phyloP scores from a whole-genome alignment of 2,329 filamentous ascomycete species.

The Trichoderma simmonsii region DNA sequence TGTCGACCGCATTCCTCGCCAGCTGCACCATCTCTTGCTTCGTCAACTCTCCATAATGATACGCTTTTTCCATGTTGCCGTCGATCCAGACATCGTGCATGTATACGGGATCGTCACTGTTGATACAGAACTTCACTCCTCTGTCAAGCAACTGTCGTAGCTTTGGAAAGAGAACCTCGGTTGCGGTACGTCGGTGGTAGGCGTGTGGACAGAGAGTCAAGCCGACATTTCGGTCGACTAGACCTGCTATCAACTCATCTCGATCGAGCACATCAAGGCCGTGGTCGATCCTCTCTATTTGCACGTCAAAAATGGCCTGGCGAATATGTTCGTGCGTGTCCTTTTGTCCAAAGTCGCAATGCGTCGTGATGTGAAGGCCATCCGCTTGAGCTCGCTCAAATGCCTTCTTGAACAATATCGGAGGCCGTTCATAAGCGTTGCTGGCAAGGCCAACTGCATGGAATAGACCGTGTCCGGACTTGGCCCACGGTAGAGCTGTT shows the following conservation, averaged over 20 bases:
- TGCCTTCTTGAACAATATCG: conserved; percentile 41
- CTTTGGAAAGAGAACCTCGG: conserved; percentile 48
- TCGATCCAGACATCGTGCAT: conserved; percentile 56
- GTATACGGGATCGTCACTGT: conserved; percentile 72
- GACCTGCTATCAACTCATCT: conserved; percentile 50
- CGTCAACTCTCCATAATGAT: conserved; percentile 39
- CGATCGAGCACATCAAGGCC: conserved; percentile 64
- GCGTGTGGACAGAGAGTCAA: conserved; percentile 63
- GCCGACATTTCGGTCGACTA: conserved; percentile 55
- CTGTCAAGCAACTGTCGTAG: conserved; percentile 59
- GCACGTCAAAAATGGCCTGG: conserved; percentile 58
- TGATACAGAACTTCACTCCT: conserved; percentile 67
- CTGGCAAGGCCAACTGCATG: conserved; percentile 47
- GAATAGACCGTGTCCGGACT: conserved; percentile 37
- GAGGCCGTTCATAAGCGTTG: conserved; percentile 45
- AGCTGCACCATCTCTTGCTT: conserved; percentile 43
- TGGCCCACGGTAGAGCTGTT: conserved; percentile 38
- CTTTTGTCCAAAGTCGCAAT: conserved; percentile 51
- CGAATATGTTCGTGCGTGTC: conserved; percentile 51
- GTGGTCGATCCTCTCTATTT: conserved; percentile 67
- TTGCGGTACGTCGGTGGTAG: conserved; percentile 23
- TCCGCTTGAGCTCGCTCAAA: conserved; percentile 38
- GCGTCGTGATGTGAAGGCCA: conserved; percentile 45
- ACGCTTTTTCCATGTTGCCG: conserved; percentile 44
- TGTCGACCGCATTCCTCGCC: conserved; percentile 42